A percentile compares a stretch with the other conserved stretches of the same genome.
phyloP scores from a whole-genome alignment of 2,329 filamentous ascomycete species.

The Aspergillus intermedius region DNA sequence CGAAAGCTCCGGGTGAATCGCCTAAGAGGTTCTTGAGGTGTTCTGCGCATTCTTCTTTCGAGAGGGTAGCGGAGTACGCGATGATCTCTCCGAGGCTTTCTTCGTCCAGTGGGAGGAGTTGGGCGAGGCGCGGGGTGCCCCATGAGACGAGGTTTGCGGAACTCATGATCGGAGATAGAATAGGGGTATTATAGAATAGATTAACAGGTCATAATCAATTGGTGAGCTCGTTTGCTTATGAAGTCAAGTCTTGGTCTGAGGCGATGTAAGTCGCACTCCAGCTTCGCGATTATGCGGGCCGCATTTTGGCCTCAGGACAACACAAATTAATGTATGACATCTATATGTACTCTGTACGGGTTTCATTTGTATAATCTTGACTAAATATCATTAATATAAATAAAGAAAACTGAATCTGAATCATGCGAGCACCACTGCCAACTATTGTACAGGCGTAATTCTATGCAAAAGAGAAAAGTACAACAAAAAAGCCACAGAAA shows the following conservation, averaged over 20 bases:
- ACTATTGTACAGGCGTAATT: slow-evolving; percentile 17
- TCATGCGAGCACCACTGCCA: slow-evolving; percentile 2
- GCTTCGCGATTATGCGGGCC: slow-evolving; percentile 4
- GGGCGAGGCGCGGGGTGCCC: slow-evolving; percentile 66
- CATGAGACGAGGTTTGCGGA: slow-evolving; percentile 40
- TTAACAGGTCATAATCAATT: background rate
- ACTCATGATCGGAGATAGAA: slow-evolving; percentile 18
- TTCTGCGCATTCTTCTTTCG: slow-evolving; percentile 69
- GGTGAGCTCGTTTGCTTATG: background rate
- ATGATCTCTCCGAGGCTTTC: slow-evolving; percentile 78
- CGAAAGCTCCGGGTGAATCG: slow-evolving; percentile 67
- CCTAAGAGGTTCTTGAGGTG: slow-evolving; percentile 86
- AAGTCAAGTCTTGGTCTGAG: background rate
- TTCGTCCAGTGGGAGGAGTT: slow-evolving; percentile 76
- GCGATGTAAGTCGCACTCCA: background rate
- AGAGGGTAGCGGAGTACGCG: slow-evolving; percentile 69
- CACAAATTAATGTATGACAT: slow-evolving; percentile 14
- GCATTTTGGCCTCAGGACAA: slow-evolving; percentile 8
- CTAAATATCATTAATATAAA: background rate
- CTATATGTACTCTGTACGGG: too few relatives aligned
- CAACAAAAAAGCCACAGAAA: slow-evolving; percentile 6
- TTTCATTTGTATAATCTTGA: background rate
- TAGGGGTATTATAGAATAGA: slow-evolving; percentile 7
- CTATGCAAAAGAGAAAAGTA: slow-evolving; percentile 9
- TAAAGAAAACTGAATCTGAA: background rate